Base-by-base conservation (phyloP, 139 green algal species). In the Volvox reticuliferus region DNA sequence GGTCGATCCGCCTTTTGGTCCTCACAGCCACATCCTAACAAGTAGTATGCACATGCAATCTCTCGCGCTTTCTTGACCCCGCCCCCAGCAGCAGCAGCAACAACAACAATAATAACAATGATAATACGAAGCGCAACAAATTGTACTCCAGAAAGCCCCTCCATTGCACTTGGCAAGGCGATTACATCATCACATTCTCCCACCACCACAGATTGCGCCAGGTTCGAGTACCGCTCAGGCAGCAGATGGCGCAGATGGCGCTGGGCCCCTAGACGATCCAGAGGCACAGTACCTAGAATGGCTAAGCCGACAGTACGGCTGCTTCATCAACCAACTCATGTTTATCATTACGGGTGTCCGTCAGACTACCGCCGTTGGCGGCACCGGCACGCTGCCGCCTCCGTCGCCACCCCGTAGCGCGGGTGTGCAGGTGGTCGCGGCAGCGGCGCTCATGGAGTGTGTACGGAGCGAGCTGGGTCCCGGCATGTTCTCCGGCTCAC, bases 371-470 rank as follows among this genome's bases (percentile, higher is more conserved):
- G 35, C 83, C 1, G n/a, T 28, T 9, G 32, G 33, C 36, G 33
- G 13, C 20, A 14, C 82, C 24, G 84, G 36, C 12, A 24, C 33
- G 68, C 71, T 2, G 0, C 35, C 16, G 1, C 30, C 55, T 17
- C 2, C 20, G 22, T 18, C 32, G 12, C 61, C 75, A 21, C 44
- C 12, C 24, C 63, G 78, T 75, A 91, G 78, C 63, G 71, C 81
- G 33, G 69, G 68, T 18, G 30, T 90, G 24, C 91, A 96, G 95
- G 87, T 95, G 55, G 83, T 92, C 6, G 93, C 94, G 14, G 61
- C 95, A 28, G 36, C 91, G 44, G 91, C 93, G 17, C 26, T 97
- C 36, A 96, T 98, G 95, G 95, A 97, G 87, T 88, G 92, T 18
- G 94, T 96, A 78, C 75, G 94, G 9, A 91, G 79, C 44, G 92